Evolutionary conservation across 176 grass and related monocot genomes (phyloP), one percentile per base, ranked within the genome.

Genomic region (Cymbopogon citratus): DNA sequence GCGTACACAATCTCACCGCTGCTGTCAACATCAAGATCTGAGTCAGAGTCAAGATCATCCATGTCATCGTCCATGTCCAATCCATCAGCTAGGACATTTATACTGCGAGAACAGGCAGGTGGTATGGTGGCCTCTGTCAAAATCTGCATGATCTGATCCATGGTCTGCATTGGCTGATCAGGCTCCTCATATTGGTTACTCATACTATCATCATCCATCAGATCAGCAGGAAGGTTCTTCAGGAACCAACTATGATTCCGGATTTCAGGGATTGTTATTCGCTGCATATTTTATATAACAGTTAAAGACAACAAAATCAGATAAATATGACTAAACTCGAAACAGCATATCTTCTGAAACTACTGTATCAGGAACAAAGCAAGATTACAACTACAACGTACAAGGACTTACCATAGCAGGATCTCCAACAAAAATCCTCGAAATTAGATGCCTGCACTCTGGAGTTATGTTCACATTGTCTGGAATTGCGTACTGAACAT

Each of bases 111-210:
- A 27, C 88, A 80, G 18, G 92, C 83, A 26, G 92, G 83, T 43
- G 92, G 92, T 78, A 94, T 81, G 60, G 92, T 94, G 52, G 92
- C 92, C 74, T 94, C 92, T 0, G 86, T 82, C 54, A 94, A 68
- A 61, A 94, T 89, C 75, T 94, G 92, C 92, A 94, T 94, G 60
- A 94, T 94, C 80, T 94, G 80, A 65, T 94, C 92, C 71, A 94
- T 89, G 27, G 86, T 94, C 73, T 94, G 92, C 92, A 94, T 94
- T 51, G 89, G 92, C 49, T 89, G 86, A 23, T 94, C 92, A 43
- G 92, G 92, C 67, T 94, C 92, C 72, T 91, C 89, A 5, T 94
- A 94, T 40, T 94, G 86, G 83, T 39, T 91, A 83, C 86, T 91
- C 89, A 84, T 89, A 33, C 71, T 84, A 56, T 86, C 81, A 19